A percentile compares a stretch with the other conserved stretches of the same genome.
Conservation (phyloP, 768 basidiomycete genomes). For the Leccinum olivaceopallidum region DNA sequence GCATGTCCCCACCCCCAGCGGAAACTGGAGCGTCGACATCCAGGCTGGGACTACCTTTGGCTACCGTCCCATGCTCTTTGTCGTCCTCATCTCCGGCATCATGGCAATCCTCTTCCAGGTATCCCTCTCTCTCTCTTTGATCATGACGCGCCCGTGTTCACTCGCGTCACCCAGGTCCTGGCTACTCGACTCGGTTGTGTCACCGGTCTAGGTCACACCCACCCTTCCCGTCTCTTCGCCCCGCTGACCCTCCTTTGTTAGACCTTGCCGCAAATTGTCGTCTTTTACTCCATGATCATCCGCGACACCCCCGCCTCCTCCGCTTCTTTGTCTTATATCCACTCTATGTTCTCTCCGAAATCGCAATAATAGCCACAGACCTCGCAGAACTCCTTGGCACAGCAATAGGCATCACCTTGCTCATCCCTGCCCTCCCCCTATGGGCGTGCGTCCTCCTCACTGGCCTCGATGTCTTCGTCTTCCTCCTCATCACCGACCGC, state of each 20-base stretch:
- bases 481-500: slow-evolving; percentile 44
- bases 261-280: slow-evolving; percentile 52
- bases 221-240: no score
- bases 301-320: slow-evolving; percentile 37
- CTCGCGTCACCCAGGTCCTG: slow-evolving; percentile 27
- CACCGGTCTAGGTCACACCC: slow-evolving; percentile 25
- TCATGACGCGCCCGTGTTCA: background rate
- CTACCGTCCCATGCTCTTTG: slow-evolving; percentile 45
- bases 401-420: slow-evolving; percentile 57
- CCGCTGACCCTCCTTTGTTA: slow-evolving; percentile 7
- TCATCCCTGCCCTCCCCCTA: slow-evolving; percentile 49
- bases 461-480: slow-evolving; percentile 47
- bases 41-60: slow-evolving; percentile 45
- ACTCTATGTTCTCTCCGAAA: slow-evolving; percentile 44
- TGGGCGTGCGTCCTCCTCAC: slow-evolving; percentile 52
- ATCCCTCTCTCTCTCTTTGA: background rate
- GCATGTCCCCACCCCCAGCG: slow-evolving; percentile 13
- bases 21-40: slow-evolving; percentile 48
- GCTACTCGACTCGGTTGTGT: slow-evolving; percentile 44
- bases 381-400: slow-evolving; percentile 61
- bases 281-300: slow-evolving; percentile 45
- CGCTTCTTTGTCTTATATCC: slow-evolving; percentile 47
- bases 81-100: slow-evolving; percentile 46
- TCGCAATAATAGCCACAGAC: slow-evolving; percentile 58
- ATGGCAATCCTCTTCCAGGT: slow-evolving; percentile 45